Evolutionary conservation across 768 basidiomycete species (phyloP).

Genomic region (Pisolithus microcarpus): DNA sequence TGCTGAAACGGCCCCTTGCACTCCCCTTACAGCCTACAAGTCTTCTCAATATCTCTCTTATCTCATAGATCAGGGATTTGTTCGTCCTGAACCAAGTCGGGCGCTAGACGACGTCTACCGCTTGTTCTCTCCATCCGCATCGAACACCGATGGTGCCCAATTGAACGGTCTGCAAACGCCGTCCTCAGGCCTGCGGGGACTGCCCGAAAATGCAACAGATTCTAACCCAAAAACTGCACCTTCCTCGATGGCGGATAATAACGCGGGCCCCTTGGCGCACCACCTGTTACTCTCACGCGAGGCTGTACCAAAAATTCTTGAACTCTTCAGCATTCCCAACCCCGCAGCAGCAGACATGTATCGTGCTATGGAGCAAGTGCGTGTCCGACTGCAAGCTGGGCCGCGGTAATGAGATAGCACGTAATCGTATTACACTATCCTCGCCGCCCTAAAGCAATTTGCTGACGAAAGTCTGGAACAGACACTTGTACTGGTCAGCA

Average conservation of each 20-base stretch:
- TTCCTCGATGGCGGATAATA: neutral
- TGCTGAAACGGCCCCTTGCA: neutral
- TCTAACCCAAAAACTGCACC: conserved; percentile 1
- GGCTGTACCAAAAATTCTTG: conserved; percentile 46
- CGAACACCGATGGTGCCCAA: conserved; percentile 6
- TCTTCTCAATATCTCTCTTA: conserved; percentile 60
- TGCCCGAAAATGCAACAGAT: neutral
- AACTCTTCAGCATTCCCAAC: conserved; percentile 38
- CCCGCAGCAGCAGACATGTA: conserved; percentile 44
- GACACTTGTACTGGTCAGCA: neutral
- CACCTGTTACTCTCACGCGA: conserved; percentile 43
- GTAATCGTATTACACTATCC: neutral
- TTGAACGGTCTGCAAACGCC: conserved; percentile 3
- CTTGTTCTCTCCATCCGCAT: conserved; percentile 16
- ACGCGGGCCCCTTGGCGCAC: conserved; percentile 9
- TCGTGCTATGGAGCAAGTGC: conserved; percentile 59
- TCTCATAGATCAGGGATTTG: conserved; percentile 47
- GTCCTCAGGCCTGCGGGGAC: conserved; percentile 7
- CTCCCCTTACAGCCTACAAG: conserved; percentile 47
- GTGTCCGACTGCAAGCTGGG: conserved; percentile 20
- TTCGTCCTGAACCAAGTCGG: conserved; percentile 49
- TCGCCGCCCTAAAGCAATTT: neutral
- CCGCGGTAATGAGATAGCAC: conserved; percentile 2
- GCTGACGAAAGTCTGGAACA: neutral
- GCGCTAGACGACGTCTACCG: conserved; percentile 54